Conservation (phyloP, 2,329 filamentous ascomycete species). For the Pseudogymnoascus sp. region DNA sequence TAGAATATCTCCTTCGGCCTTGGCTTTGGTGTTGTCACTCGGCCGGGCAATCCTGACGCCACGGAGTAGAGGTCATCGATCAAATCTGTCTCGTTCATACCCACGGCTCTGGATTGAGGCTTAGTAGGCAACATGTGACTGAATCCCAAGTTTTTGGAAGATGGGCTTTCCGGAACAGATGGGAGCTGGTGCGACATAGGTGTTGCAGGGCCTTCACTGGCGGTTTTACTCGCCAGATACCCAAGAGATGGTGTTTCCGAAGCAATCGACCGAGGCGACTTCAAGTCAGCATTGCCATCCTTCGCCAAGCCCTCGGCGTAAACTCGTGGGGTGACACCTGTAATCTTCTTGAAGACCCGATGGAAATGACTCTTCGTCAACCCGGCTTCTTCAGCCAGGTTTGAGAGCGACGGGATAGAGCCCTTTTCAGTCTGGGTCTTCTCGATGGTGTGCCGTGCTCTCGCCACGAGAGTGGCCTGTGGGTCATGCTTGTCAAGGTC, state of each 20-base stretch:
- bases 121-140: background rate
- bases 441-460: slow-evolving; percentile 21
- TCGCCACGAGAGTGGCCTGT: slow-evolving; percentile 36
- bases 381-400: slow-evolving; percentile 42
- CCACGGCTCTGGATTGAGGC: background rate
- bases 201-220: background rate
- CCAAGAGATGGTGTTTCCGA: slow-evolving; percentile 5
- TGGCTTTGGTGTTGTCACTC: slow-evolving; percentile 2
- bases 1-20: slow-evolving; percentile 3
- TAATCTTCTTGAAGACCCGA: slow-evolving; percentile 48
- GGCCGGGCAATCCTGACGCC: background rate
- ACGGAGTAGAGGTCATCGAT: slow-evolving; percentile 2
- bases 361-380: slow-evolving; percentile 52
- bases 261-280: background rate
- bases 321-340: slow-evolving; percentile 35
- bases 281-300: slow-evolving; percentile 22
- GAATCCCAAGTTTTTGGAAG: background rate
- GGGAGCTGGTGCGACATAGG: background rate
- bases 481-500: slow-evolving; percentile 30
- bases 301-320: slow-evolving; percentile 7
- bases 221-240: slow-evolving; percentile 6
- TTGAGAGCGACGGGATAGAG: slow-evolving; percentile 30
- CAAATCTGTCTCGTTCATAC: background rate
- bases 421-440: slow-evolving; percentile 13
- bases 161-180: background rate